phyloP scores from a whole-genome alignment of 345 rosid genomes.

The Microcos paniculata region DNA sequence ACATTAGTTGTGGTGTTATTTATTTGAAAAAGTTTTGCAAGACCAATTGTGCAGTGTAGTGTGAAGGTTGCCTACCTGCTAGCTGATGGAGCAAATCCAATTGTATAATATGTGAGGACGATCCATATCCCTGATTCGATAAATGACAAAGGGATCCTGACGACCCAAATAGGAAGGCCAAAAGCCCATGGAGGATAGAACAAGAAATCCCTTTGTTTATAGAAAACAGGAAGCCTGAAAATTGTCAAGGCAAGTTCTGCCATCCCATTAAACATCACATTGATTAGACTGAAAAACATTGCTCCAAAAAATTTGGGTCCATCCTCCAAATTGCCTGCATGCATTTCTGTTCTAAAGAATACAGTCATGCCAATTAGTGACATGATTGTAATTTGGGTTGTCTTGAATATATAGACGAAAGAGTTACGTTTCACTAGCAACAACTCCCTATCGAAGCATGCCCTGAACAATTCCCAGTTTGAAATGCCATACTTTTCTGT shows the following conservation, averaged over 20 bases:
- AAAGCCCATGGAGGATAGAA: conserved; percentile 68
- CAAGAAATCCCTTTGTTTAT: conserved; percentile 51
- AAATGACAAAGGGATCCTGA: conserved; percentile 46
- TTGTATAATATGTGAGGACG: conserved; percentile 52
- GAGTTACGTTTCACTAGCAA: conserved; percentile 48
- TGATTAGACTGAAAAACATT: conserved; percentile 49
- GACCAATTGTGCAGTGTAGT: background rate
- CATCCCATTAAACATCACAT: conserved; percentile 63
- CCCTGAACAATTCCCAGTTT: conserved; percentile 35
- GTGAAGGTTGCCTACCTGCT: conserved; percentile 30
- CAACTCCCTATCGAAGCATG: conserved; percentile 49
- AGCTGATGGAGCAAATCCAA: conserved; percentile 59
- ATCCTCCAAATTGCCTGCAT: conserved; percentile 26
- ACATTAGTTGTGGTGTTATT: background rate
- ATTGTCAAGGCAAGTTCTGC: conserved; percentile 55
- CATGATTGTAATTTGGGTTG: conserved; percentile 49
- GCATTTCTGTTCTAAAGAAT: conserved; percentile 47
- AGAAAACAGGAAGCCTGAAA: conserved; percentile 54
- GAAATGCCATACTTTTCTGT: conserved; percentile 35
- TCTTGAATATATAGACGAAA: conserved; percentile 49
- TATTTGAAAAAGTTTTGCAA: too few species aligned
- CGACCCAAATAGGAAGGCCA: conserved; percentile 53
- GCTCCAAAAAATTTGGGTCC: conserved; percentile 52
- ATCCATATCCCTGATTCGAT: conserved; percentile 55
- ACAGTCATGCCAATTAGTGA: conserved; percentile 49